Percentiles rank a stretch among this genome's conserved stretches.
These are phyloP conservation scores for Smithsoniella earleae DNA, from an alignment of 163 green algal species.

Conservation along the genomic window DNA sequence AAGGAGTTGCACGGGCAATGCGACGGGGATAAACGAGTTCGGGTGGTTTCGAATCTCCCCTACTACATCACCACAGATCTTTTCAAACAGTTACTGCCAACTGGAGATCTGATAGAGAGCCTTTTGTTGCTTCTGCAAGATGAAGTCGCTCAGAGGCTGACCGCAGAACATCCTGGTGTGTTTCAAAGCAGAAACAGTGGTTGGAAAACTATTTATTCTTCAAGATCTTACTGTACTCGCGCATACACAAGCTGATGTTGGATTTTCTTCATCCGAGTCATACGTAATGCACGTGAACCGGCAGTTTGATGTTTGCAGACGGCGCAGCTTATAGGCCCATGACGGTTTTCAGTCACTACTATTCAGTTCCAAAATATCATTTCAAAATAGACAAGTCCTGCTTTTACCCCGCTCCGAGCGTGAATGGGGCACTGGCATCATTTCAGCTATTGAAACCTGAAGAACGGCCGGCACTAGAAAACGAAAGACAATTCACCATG, in stretches of 20 bases:
- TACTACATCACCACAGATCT: slow-evolving; percentile 95
- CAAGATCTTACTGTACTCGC: no score
- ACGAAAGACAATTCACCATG: slow-evolving; percentile 34
- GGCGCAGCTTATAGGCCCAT: slow-evolving; percentile 62
- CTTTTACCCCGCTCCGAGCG: slow-evolving; percentile 72
- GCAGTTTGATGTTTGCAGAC: no score
- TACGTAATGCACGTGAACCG: no score
- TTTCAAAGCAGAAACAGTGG: neutral
- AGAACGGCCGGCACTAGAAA: slow-evolving; percentile 35
- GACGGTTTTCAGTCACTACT: slow-evolving; percentile 61
- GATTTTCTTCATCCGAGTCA: no score
- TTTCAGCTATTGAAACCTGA: slow-evolving; percentile 53
- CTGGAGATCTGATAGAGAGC: slow-evolving; percentile 56
- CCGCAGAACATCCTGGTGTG: slow-evolving; percentile 38
- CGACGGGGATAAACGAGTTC: slow-evolving; percentile 31
- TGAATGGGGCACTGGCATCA: slow-evolving; percentile 67
- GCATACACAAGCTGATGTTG: no score
- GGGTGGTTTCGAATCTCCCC: slow-evolving; percentile 86
- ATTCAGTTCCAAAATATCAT: slow-evolving; percentile 46
- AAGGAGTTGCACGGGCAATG: neutral
- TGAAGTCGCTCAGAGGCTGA: slow-evolving; percentile 56
- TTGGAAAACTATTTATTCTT: no score
- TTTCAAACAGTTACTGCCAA: slow-evolving; percentile 61
- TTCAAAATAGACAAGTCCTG: slow-evolving; percentile 60
- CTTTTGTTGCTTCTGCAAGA: slow-evolving; percentile 82